Conservation (phyloP, 441 rosid species). For the Jatropha podagrica region DNA sequence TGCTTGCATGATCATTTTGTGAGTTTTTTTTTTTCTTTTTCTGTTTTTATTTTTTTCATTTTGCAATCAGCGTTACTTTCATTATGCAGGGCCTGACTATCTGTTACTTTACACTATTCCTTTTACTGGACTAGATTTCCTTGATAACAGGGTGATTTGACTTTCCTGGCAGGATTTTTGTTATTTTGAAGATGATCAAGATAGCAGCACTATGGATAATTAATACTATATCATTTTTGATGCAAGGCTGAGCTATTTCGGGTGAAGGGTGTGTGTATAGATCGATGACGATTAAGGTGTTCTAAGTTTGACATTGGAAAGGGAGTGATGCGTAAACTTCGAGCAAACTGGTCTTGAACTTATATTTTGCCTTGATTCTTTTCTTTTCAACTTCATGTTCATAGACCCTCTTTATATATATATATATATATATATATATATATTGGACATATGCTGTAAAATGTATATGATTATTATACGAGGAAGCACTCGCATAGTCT, state of each 20-base stretch:
- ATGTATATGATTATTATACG: slow-evolving; percentile 18
- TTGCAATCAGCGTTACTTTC: not conserved
- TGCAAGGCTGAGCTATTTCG: slow-evolving; percentile 11
- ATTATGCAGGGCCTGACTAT: not conserved
- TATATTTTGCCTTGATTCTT: slow-evolving; percentile 1
- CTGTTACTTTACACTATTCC: not conserved
- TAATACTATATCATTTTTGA: slow-evolving; percentile 15
- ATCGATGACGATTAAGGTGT: not conserved
- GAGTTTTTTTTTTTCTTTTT: slow-evolving; percentile 20
- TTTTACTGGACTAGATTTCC: not conserved
- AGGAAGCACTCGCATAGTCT: not conserved
- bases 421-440: no score
- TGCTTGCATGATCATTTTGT: slow-evolving; percentile 29
- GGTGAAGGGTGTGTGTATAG: slow-evolving; percentile 24
- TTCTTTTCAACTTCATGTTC: slow-evolving; percentile 2
- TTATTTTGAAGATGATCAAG: slow-evolving; percentile 19
- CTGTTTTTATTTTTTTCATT: not conserved
- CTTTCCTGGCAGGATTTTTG: slow-evolving; percentile 27
- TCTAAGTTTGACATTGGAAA: slow-evolving; percentile 17
- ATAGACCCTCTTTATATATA: slow-evolving; percentile 9
- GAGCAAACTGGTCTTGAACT: slow-evolving; percentile 10
- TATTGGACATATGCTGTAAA: slow-evolving; percentile 1
- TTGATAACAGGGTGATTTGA: not conserved
- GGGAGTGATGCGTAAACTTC: slow-evolving; percentile 21
- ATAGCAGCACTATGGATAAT: slow-evolving; percentile 18